A percentile compares a stretch with the other conserved stretches of the same genome.
Evolutionary conservation across 805 yeast species (phyloP).

Genomic region (Lachancea fermentati): DNA sequence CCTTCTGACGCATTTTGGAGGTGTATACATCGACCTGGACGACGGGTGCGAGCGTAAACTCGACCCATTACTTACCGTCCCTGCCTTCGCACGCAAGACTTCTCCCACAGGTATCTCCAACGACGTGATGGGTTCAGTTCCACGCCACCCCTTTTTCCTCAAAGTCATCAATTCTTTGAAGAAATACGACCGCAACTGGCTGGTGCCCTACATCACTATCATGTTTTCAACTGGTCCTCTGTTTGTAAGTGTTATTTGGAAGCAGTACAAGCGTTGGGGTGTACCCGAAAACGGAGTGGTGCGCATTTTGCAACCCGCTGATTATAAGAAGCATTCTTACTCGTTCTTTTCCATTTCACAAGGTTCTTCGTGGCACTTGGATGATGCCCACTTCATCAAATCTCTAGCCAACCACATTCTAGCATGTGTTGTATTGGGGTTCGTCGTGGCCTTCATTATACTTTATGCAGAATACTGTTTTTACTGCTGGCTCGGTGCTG

Average conservation of each 20-base stretch:
- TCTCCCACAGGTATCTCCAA: conserved; percentile 88
- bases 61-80: conserved; percentile 75
- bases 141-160: conserved; percentile 77
- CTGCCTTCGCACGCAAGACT: conserved; percentile 85
- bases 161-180: conserved; percentile 61
- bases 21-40: conserved; percentile 84
- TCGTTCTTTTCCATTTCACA: conserved; percentile 69
- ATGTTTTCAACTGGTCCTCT: conserved; percentile 93
- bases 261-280: conserved; percentile 78
- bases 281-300: conserved; percentile 61
- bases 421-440: conserved; percentile 66
- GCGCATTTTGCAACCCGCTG: conserved; percentile 64
- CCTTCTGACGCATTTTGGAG: conserved; percentile 77
- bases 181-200: conserved; percentile 65
- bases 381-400: conserved; percentile 77
- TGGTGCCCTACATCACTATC: conserved; percentile 83
- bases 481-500: conserved; percentile 36
- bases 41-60: conserved; percentile 77
- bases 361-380: conserved; percentile 91
- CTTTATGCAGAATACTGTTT: conserved; percentile 44
- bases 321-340: conserved; percentile 55
- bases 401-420: conserved; percentile 68
- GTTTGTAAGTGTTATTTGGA: conserved; percentile 80
- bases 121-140: conserved; percentile 88
- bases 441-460: conserved; percentile 45